Evolutionary conservation across 1,284 basidiomycete genomes (phyloP).

Genomic region (Omphalotus olearius): DNA sequence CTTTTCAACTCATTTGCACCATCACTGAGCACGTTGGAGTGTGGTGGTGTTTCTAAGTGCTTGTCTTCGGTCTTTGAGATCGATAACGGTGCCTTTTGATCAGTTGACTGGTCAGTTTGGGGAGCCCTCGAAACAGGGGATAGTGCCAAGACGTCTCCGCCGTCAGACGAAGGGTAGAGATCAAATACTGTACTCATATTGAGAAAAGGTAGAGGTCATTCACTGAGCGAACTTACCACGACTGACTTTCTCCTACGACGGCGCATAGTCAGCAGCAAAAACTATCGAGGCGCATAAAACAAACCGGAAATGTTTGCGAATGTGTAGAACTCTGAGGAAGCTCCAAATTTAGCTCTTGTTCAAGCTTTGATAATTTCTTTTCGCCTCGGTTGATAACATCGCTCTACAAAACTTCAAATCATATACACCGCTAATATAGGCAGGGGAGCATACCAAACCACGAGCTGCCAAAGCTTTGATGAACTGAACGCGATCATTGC

Average conservation of each 20-base stretch:
- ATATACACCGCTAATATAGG: neutral
- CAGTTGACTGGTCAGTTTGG: too few species aligned
- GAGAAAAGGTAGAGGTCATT: neutral
- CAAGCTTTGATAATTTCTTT: constrained; percentile 13
- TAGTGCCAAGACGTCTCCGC: too few species aligned
- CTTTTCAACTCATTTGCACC: too few species aligned
- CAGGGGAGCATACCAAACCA: constrained; percentile 32
- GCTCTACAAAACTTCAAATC: neutral
- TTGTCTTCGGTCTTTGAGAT: too few species aligned
- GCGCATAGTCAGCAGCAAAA: too few species aligned
- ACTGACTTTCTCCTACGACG: constrained; percentile 6
- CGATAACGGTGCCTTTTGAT: too few species aligned
- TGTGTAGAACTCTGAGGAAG: constrained; percentile 6
- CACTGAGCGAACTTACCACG: neutral
- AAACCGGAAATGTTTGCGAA: constrained; percentile 1
- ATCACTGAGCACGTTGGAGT: too few species aligned
- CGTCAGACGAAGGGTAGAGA: neutral
- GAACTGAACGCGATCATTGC: constrained; percentile 32
- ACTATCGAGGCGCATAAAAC: neutral
- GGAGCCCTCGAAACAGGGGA: too few species aligned
- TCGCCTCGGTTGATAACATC: constrained; percentile 10
- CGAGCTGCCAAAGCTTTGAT: constrained; percentile 34
- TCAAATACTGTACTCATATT: neutral
- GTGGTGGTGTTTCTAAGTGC: too few species aligned
- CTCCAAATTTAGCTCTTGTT: constrained; percentile 11